Evolutionary conservation across 1,139 yeast genomes (phyloP).

Genomic region (Taiozyma sp.): DNA sequence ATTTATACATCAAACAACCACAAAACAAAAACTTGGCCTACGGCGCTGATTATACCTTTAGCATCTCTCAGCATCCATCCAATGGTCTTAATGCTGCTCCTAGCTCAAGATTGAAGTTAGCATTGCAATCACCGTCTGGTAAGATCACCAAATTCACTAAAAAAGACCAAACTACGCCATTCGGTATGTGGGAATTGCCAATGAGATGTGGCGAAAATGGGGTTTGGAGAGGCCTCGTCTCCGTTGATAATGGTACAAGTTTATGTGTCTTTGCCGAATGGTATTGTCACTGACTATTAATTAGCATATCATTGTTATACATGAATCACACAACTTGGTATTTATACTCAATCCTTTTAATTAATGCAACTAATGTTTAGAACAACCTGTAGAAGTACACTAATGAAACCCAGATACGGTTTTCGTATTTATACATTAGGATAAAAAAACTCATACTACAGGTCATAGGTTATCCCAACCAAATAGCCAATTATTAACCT

Average conservation of each 20-base stretch:
- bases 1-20: slow-evolving; percentile 78
- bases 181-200: slow-evolving; percentile 52
- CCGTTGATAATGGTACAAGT: slow-evolving; percentile 72
- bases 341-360: background rate
- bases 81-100: slow-evolving; percentile 37
- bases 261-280: slow-evolving; percentile 95
- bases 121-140: slow-evolving; percentile 81
- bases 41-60: slow-evolving; percentile 59
- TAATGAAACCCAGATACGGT: background rate
- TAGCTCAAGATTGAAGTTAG: slow-evolving; percentile 43
- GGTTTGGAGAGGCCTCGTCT: slow-evolving; percentile 74
- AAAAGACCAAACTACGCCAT: slow-evolving; percentile 38
- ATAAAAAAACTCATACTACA: background rate
- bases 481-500: slow-evolving; percentile 38
- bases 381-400: background rate
- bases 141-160: slow-evolving; percentile 57
- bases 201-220: slow-evolving; percentile 69
- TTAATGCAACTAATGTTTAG: background rate
- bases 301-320: background rate
- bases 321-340: background rate
- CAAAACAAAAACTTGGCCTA: slow-evolving; percentile 59
- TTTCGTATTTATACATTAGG: background rate
- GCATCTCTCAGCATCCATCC: slow-evolving; percentile 59
- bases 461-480: slow-evolving; percentile 49
- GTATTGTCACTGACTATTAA: slow-evolving; percentile 43